phyloP scores from a whole-genome alignment of 495 filamentous ascomycete species.

The Hamigera avellanea region DNA sequence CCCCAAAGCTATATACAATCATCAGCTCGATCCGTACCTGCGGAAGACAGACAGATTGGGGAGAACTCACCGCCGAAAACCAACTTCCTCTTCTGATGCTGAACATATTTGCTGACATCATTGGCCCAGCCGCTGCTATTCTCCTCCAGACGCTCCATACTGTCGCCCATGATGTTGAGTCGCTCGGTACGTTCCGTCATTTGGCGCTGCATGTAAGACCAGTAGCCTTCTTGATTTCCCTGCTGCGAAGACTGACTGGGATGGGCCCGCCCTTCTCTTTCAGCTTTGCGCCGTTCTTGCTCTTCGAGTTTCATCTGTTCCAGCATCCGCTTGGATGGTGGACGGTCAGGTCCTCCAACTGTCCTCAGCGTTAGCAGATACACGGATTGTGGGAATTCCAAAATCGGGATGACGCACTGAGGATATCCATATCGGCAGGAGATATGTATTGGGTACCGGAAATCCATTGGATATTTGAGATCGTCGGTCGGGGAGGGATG shows the following conservation, averaged over 20 bases:
- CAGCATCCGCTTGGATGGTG: conserved; percentile 69
- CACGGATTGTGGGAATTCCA: neutral
- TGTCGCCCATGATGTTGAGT: conserved; percentile 69
- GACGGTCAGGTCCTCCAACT: conserved; percentile 79
- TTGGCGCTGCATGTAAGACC: conserved; percentile 65
- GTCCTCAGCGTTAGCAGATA: conserved; percentile 4
- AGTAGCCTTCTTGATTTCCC: conserved; percentile 44
- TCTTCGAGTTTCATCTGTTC: conserved; percentile 50
- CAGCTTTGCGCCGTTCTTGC: conserved; percentile 39
- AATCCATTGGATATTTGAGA: conserved; percentile 93
- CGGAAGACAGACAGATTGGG: neutral
- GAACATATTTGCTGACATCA: conserved; percentile 78
- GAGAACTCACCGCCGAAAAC: conserved; percentile 49
- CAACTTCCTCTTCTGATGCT: conserved; percentile 72
- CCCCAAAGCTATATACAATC: conserved; percentile 21
- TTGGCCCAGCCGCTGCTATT: conserved; percentile 70
- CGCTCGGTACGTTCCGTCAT: conserved; percentile 84
- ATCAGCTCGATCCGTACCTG: conserved; percentile 8
- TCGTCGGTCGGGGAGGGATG: conserved; percentile 79
- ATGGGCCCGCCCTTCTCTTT: conserved; percentile 22
- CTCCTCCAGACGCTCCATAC: conserved; percentile 68
- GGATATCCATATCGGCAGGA: conserved; percentile 76
- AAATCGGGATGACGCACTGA: conserved; percentile 37
- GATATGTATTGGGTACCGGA: conserved; percentile 87
- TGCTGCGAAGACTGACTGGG: conserved; percentile 10